Conservation (phyloP, 1,139 yeast genomes). For the Yamadazyma diospyri region DNA sequence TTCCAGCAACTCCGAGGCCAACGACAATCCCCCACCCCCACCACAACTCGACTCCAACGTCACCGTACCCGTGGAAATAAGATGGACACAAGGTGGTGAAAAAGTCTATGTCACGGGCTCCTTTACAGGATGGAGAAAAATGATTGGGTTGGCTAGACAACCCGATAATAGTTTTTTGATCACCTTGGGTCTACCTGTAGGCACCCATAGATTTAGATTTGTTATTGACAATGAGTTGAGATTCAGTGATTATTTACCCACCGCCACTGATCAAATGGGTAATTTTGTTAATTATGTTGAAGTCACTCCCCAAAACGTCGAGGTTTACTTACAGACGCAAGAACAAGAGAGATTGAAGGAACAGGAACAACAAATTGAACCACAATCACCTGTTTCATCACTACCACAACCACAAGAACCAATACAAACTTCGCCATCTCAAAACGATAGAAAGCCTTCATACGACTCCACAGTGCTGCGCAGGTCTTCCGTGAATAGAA, state of each 20-base stretch:
- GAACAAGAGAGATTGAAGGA: conserved; percentile 14
- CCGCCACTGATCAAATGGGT: conserved; percentile 52
- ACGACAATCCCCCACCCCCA: conserved; percentile 12
- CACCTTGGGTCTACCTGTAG: conserved; percentile 45
- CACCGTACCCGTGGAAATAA: conserved; percentile 72
- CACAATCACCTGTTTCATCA: conserved; percentile 5
- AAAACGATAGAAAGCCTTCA: conserved; percentile 6
- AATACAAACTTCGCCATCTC: conserved; percentile 3
- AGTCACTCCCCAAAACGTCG: conserved; percentile 42
- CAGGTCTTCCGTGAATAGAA: conserved; percentile 27
- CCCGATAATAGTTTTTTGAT: conserved; percentile 37
- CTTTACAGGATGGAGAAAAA: conserved; percentile 49
- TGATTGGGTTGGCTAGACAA: conserved; percentile 51
- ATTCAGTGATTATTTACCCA: conserved; percentile 44
- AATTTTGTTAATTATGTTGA: conserved; percentile 49
- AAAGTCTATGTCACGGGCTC: conserved; percentile 63
- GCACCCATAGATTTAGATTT: conserved; percentile 47
- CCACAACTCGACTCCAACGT: conserved; percentile 23
- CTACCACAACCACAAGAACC: conserved; percentile 10
- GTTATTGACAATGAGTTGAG: conserved; percentile 47
- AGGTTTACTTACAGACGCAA: conserved; percentile 24
- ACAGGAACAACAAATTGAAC: conserved; percentile 11
- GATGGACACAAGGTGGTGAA: conserved; percentile 93
- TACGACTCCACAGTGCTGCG: conserved; percentile 15
- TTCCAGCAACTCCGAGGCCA: conserved; percentile 10